phyloP scores from a whole-genome alignment of 2,329 filamentous ascomycete genomes.

The Albifimbria verrucaria region DNA sequence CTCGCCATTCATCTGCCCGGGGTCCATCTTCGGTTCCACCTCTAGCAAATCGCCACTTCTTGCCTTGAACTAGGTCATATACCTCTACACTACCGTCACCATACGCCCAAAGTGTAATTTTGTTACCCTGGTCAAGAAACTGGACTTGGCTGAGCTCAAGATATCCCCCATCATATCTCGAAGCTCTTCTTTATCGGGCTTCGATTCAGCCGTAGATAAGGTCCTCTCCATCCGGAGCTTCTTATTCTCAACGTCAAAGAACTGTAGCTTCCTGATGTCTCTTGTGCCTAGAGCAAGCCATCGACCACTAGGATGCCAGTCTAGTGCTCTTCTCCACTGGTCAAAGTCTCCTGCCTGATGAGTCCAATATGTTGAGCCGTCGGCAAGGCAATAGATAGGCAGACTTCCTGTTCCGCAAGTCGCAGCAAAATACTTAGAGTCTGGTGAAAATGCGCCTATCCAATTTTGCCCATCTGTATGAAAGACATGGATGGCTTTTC shows the following conservation, averaged over 20 bases:
- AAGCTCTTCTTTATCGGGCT: not conserved
- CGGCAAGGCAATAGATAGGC: conserved; percentile 1
- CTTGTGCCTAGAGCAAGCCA: conserved; percentile 4
- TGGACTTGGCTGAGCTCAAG: not conserved
- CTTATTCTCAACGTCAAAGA: conserved; percentile 5
- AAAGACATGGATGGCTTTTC: not conserved
- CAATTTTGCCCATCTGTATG: conserved; percentile 6
- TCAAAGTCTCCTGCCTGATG: not conserved
- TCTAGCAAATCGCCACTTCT: conserved; percentile 8
- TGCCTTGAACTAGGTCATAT: not conserved
- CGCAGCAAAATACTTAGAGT: conserved; percentile 5
- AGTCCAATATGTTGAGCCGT: conserved; percentile 1
- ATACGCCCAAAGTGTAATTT: not conserved
- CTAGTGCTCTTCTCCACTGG: conserved; percentile 4
- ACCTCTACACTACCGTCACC: conserved; percentile 7
- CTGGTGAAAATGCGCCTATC: conserved; percentile 2
- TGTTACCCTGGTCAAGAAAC: conserved; percentile 3
- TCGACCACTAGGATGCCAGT: conserved; percentile 6
- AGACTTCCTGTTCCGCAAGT: not conserved
- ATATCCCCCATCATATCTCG: not conserved
- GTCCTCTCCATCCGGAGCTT: not conserved
- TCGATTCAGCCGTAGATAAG: not conserved
- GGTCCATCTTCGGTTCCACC: conserved; percentile 6
- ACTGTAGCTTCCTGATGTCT: not conserved
- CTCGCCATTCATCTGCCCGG: not conserved